A percentile compares a stretch with the other conserved stretches of the same genome.
phyloP scores from a whole-genome alignment of 495 filamentous ascomycete genomes.

The Alectoria sarmentosa region DNA sequence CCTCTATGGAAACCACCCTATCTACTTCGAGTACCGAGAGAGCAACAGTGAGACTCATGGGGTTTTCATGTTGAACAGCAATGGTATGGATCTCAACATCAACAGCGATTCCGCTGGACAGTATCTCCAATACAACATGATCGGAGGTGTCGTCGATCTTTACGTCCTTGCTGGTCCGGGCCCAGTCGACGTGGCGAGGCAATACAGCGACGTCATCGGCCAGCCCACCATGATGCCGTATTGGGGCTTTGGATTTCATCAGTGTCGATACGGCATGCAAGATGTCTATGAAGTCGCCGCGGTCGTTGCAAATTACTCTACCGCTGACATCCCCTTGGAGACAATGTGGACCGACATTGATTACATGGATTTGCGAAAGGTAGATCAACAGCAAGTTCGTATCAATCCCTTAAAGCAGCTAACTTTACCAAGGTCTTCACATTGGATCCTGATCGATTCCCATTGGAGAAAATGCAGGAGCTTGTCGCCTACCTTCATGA shows the following conservation, averaged over 20 bases:
- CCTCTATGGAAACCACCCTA: constrained; percentile 74
- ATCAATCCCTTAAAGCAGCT: neutral
- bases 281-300: constrained; percentile 75
- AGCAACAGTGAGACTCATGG: constrained; percentile 60
- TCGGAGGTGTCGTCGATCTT: constrained; percentile 77
- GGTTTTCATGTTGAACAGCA: constrained; percentile 75
- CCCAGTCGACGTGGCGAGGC: constrained; percentile 61
- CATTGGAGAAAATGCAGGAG: constrained; percentile 57
- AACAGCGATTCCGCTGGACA: constrained; percentile 53
- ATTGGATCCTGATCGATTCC: constrained; percentile 65
- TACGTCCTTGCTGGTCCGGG: constrained; percentile 74
- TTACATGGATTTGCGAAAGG: constrained; percentile 61
- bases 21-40: constrained; percentile 74
- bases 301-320: constrained; percentile 71
- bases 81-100: constrained; percentile 86
- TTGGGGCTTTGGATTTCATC: constrained; percentile 78
- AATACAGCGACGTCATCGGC: constrained; percentile 67
- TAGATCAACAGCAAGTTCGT: constrained; percentile 30
- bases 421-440: constrained; percentile 44
- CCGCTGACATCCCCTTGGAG: constrained; percentile 71
- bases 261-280: constrained; percentile 75
- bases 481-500: constrained; percentile 64
- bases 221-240: constrained; percentile 74
- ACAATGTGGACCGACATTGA: constrained; percentile 90
- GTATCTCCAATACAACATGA: constrained; percentile 77